Conservation (phyloP, 116 monocot genomes). For the Zostera marina region DNA sequence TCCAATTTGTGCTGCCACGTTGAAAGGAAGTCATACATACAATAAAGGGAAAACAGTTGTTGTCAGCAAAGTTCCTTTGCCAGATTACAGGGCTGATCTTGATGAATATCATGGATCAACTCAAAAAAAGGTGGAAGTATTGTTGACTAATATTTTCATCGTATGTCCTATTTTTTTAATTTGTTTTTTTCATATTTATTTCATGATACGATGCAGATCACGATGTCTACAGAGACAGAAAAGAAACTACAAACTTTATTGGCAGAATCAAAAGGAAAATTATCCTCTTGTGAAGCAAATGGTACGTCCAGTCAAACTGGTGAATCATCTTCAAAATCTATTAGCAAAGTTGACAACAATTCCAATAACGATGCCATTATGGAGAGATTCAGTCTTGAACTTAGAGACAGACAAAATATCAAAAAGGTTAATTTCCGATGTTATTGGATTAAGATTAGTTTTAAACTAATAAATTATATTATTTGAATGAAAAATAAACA, state of each 20-base stretch:
- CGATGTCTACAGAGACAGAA: conserved; percentile 82
- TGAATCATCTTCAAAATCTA: conserved; percentile 12
- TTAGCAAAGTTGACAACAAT: conserved; percentile 9
- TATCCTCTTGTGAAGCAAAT: conserved; percentile 11
- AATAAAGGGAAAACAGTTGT: conserved; percentile 88
- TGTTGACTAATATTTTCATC: background rate
- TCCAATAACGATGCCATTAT: conserved; percentile 14
- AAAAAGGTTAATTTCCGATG: conserved; percentile 37
- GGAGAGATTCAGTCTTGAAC: conserved; percentile 46
- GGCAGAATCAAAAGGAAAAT: conserved; percentile 33
- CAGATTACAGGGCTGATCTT: conserved; percentile 95
- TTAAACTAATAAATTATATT: background rate
- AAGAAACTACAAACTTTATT: conserved; percentile 66
- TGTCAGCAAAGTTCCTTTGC: conserved; percentile 88
- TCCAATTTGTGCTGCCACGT: conserved; percentile 14
- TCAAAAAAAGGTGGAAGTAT: conserved; percentile 62
- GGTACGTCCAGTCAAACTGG: conserved; percentile 21
- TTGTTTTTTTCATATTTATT: conserved; percentile 2
- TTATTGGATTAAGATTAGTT: background rate
- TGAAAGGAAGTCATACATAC: conserved; percentile 87
- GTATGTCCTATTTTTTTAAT: background rate
- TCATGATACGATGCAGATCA: conserved; percentile 38
- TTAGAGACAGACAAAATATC: conserved; percentile 53
- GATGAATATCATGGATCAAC: conserved; percentile 94
- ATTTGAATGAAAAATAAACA: background rate